Conservation (phyloP, 192 early-diverging fungal genomes). For the Physocladia obscura region DNA sequence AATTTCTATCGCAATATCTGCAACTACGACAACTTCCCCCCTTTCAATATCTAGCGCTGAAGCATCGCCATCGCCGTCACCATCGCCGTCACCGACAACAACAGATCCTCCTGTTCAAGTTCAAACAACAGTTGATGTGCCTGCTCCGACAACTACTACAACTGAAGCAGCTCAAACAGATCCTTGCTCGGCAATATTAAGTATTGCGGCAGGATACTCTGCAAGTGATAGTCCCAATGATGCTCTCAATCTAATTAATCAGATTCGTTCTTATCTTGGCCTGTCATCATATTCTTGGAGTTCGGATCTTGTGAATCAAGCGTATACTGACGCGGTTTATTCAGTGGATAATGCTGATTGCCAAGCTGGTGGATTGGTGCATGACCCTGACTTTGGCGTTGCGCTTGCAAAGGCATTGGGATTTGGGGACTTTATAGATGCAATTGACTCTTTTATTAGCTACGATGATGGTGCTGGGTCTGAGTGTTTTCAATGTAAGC, state of each 20-base stretch:
- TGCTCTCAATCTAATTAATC: constrained; percentile 1
- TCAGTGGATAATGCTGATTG: neutral
- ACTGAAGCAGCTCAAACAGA: neutral
- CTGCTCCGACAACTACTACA: neutral
- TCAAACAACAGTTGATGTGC: neutral
- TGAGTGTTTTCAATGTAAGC: constrained; percentile 6
- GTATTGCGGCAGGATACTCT: neutral
- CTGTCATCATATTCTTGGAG: neutral
- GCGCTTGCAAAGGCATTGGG: constrained; percentile 1
- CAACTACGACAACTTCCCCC: neutral
- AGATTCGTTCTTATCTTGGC: neutral
- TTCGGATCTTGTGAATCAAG: neutral
- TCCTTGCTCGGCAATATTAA: neutral
- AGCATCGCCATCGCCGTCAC: constrained; percentile 11
- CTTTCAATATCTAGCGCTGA: no score
- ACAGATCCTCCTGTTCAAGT: neutral
- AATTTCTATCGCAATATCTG: neutral
- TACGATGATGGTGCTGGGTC: constrained; percentile 4
- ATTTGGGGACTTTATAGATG: constrained; percentile 5
- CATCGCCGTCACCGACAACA: neutral
- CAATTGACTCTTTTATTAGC: neutral
- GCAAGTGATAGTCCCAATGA: neutral
- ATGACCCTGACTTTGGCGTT: constrained; percentile 5
- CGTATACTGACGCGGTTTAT: constrained; percentile 13
- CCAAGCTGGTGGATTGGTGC: neutral